Evolutionary conservation across 495 filamentous ascomycete species (phyloP).

Genomic region (Talaromyces nanjingensis): DNA sequence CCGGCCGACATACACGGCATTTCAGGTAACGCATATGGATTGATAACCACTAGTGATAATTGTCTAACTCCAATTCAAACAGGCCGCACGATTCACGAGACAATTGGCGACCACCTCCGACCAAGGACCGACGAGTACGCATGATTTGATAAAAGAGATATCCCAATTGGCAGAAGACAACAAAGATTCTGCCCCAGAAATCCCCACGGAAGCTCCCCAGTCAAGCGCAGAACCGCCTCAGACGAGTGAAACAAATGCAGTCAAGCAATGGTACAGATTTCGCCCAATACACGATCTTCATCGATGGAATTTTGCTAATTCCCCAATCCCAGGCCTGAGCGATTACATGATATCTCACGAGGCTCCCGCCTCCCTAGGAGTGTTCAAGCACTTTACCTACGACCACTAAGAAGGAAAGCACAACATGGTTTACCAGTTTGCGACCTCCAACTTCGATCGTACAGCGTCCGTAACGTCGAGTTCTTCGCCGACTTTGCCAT

Average conservation of each 20-base stretch:
- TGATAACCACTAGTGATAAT: background rate
- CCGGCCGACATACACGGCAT: background rate
- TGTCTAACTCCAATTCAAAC: background rate
- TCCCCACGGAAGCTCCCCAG: background rate
- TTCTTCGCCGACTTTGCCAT: conserved; percentile 94
- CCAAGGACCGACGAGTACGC: background rate
- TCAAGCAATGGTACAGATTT: background rate
- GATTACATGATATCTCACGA: conserved; percentile 25
- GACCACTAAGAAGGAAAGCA: conserved; percentile 69
- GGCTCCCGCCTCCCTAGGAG: conserved; percentile 58
- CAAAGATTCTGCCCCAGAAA: background rate
- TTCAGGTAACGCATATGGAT: background rate
- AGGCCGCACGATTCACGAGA: conserved; percentile 3
- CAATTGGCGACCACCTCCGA: conserved; percentile 2
- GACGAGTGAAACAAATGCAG: background rate
- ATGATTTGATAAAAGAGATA: background rate
- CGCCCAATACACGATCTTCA: background rate
- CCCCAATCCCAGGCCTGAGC: conserved; percentile 25
- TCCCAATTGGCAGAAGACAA: background rate
- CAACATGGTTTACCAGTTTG: conserved; percentile 74
- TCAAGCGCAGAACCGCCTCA: background rate
- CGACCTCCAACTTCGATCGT: conserved; percentile 89
- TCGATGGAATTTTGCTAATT: background rate
- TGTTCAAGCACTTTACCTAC: conserved; percentile 79
- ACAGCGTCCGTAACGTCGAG: conserved; percentile 82